phyloP scores from a whole-genome alignment of 1,284 basidiomycete genomes.

The Microbotryum violaceum region DNA sequence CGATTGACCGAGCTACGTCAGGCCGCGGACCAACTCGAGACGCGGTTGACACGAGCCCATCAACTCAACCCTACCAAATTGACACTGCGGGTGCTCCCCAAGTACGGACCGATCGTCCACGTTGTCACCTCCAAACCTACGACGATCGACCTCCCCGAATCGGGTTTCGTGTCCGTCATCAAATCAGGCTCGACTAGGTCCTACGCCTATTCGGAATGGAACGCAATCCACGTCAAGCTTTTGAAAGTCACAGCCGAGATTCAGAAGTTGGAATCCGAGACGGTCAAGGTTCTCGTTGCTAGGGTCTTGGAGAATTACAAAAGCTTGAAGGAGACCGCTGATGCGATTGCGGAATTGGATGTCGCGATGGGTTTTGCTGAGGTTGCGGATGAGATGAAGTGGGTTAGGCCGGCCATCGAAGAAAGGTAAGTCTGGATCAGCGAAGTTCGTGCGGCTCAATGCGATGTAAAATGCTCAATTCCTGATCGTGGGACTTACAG shows the following conservation, averaged over 20 bases:
- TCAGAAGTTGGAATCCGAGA: conserved; percentile 21
- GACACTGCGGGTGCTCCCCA: conserved; percentile 7
- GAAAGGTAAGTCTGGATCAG: conserved; percentile 51
- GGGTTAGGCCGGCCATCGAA: conserved; percentile 63
- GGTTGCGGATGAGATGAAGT: conserved; percentile 69
- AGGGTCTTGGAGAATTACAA: conserved; percentile 28
- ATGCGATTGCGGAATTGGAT: conserved; percentile 81
- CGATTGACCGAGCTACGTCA: conserved; percentile 31
- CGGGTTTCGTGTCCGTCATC: neutral
- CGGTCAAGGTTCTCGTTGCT: conserved; percentile 16
- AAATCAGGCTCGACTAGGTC: conserved; percentile 6
- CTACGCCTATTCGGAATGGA: conserved; percentile 19
- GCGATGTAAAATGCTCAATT: neutral
- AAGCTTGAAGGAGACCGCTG: conserved; percentile 63
- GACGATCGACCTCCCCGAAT: neutral
- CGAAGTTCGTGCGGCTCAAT: neutral
- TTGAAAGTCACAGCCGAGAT: conserved; percentile 9
- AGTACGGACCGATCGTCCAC: conserved; percentile 17
- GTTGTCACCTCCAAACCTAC: neutral
- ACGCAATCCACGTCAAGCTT: conserved; percentile 7
- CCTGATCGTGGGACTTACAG: conserved; percentile 43
- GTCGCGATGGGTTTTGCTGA: conserved; percentile 73
- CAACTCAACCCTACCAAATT: conserved; percentile 17
- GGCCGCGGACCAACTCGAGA: conserved; percentile 34
- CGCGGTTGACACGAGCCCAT: conserved; percentile 12